A percentile compares a stretch with the other conserved stretches of the same genome.
Evolutionary conservation across 352 stramenopile genomes (phyloP).

Genomic region (Globisporangium nagaii): DNA sequence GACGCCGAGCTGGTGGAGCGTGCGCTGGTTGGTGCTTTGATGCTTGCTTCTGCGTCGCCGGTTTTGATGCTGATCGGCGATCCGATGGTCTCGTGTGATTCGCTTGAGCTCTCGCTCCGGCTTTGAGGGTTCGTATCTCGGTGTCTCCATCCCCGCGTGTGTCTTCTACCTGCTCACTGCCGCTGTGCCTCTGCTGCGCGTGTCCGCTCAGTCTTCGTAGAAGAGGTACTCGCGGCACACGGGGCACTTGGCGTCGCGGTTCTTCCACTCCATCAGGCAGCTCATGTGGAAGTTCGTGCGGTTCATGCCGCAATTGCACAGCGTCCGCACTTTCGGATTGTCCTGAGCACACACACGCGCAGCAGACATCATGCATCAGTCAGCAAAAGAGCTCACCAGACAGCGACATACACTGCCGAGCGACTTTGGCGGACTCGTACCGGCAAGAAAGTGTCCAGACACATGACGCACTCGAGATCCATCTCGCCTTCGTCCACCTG

Average conservation of each 20-base stretch:
- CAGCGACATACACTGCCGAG: not conserved
- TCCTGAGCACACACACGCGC: slow-evolving; percentile 15
- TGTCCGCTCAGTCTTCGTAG: slow-evolving; percentile 65
- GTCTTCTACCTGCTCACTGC: too few species aligned
- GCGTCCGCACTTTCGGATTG: slow-evolving; percentile 77
- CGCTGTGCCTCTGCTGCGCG: too few species aligned
- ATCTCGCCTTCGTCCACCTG: slow-evolving; percentile 53
- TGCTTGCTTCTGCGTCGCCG: too few species aligned
- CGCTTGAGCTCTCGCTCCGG: too few species aligned
- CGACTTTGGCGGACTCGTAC: too few species aligned
- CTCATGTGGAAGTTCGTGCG: slow-evolving; percentile 87
- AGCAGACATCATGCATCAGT: not conserved
- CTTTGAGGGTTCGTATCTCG: too few species aligned
- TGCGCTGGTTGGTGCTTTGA: too few species aligned
- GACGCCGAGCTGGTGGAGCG: too few species aligned
- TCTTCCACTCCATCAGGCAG: slow-evolving; percentile 85
- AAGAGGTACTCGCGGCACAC: slow-evolving; percentile 84
- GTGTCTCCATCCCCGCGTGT: too few species aligned
- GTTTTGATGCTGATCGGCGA: too few species aligned
- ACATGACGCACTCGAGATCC: slow-evolving; percentile 87
- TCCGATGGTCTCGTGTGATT: too few species aligned
- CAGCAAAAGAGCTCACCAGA: not conserved
- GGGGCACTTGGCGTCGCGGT: slow-evolving; percentile 79
- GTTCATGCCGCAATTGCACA: slow-evolving; percentile 88
- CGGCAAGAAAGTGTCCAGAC: slow-evolving; percentile 63